Conservation (phyloP, 495 filamentous ascomycete species). For the Aspergillus egyptiacus region DNA sequence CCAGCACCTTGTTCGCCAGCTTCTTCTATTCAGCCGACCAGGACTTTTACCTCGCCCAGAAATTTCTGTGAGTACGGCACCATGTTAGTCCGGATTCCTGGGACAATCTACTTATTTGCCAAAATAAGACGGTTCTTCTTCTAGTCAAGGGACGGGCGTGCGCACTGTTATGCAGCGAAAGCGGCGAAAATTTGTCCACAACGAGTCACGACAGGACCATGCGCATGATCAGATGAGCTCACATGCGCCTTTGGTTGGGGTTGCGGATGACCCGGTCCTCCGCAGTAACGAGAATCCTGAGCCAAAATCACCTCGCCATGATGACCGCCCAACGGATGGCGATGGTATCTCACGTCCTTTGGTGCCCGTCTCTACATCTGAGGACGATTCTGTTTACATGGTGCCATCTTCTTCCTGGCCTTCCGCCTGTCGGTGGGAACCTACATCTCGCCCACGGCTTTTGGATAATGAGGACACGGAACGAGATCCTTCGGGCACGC, state of each 20-base stretch:
- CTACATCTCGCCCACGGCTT: not conserved
- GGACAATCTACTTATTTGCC: not conserved
- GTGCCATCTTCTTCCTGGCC: not conserved
- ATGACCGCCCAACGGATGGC: not conserved
- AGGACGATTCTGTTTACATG: not conserved
- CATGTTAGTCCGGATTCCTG: not conserved
- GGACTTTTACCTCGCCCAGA: not conserved
- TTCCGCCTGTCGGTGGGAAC: not conserved
- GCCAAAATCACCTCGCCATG: not conserved
- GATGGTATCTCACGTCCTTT: not conserved
- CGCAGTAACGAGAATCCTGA: not conserved
- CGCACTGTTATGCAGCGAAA: conserved; percentile 5
- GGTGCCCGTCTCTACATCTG: not conserved
- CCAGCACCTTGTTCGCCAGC: not conserved
- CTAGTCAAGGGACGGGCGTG: not conserved
- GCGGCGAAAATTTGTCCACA: not conserved
- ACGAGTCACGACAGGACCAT: not conserved
- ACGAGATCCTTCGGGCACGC: too few species aligned
- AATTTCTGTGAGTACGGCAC: conserved; percentile 1
- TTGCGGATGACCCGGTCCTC: not conserved
- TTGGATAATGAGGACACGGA: not conserved
- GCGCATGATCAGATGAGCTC: not conserved
- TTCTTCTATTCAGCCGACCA: not conserved
- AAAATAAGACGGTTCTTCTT: not conserved
- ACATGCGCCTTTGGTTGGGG: not conserved